A percentile compares a stretch with the other conserved stretches of the same genome.
These are phyloP conservation scores for Pseudoneurospora amorphoporcata DNA, from an alignment of 495 filamentous ascomycete species.

Conservation along the genomic window DNA sequence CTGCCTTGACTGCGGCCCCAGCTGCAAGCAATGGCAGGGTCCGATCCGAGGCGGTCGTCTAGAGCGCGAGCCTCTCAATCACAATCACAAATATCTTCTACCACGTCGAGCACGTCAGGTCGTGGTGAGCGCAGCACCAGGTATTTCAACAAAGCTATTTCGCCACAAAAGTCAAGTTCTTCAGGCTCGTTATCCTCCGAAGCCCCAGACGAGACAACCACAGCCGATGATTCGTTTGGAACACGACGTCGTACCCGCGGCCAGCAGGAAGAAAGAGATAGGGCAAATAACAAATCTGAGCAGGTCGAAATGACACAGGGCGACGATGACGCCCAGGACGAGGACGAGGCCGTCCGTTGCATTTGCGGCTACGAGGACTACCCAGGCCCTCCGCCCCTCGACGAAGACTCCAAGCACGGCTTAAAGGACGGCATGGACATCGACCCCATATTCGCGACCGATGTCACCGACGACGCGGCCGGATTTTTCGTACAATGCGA, in stretches of 20 bases:
- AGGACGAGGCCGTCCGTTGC: constrained; percentile 90
- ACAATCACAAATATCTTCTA: constrained; percentile 67
- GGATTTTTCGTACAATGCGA: constrained; percentile 98
- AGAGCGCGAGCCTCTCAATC: constrained; percentile 78
- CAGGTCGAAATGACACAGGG: constrained; percentile 43
- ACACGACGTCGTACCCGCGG: constrained; percentile 59
- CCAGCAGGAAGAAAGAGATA: constrained; percentile 51
- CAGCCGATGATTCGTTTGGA: constrained; percentile 37
- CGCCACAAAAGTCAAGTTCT: constrained; percentile 62
- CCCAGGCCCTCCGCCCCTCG: constrained; percentile 69
- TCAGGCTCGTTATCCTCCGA: constrained; percentile 67
- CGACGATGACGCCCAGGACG: constrained; percentile 60
- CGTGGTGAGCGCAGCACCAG: constrained; percentile 61
- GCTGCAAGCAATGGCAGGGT: constrained; percentile 39
- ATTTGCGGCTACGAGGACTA: constrained; percentile 93
- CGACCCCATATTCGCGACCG: constrained; percentile 50
- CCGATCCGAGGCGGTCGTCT: constrained; percentile 80
- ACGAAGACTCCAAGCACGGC: constrained; percentile 46
- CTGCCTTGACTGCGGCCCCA: constrained; percentile 18
- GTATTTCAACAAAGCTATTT: constrained; percentile 58
- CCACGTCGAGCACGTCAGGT: constrained; percentile 53
- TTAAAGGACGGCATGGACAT: constrained; percentile 41
- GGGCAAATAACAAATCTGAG: constrained; percentile 35
- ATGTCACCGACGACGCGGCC: constrained; percentile 73
- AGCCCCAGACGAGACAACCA: constrained; percentile 65